These are phyloP conservation scores for Clausena lansium DNA, from an alignment of 345 rosid species.

Conservation along the genomic window DNA sequence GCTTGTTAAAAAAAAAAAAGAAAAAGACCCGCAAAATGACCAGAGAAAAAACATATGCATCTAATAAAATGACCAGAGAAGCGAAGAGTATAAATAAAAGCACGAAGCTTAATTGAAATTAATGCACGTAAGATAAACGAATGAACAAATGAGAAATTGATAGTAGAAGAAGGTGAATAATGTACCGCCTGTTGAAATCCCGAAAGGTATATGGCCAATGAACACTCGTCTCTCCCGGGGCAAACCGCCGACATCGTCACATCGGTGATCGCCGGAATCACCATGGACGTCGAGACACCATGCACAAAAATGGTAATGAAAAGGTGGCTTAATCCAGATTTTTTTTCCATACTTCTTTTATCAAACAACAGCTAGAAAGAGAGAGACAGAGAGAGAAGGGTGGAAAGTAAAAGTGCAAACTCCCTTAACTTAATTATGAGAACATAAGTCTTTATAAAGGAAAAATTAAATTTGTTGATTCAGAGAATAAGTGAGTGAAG, in stretches of 20 bases:
- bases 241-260: conserved; percentile 59
- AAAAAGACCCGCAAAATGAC: neutral
- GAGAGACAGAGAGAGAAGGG: neutral
- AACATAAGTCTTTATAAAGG: neutral
- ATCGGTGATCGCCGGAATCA: conserved; percentile 60
- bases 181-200: conserved; percentile 59
- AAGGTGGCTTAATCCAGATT: conserved; percentile 43
- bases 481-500: conserved; percentile 18
- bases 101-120: neutral
- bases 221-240: conserved; percentile 60
- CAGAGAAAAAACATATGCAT: neutral
- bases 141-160: neutral
- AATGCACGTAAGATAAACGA: neutral
- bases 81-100: neutral
- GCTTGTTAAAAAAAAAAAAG: neutral
- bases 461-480: conserved; percentile 10
- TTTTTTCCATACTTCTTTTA: conserved; percentile 25
- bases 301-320: conserved; percentile 48
- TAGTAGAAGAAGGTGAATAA: neutral
- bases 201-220: conserved; percentile 56
- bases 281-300: conserved; percentile 45
- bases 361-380: neutral
- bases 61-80: neutral
- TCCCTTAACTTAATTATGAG: too few species aligned
- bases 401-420: neutral